Evolutionary conservation across 192 early-diverging fungal species (phyloP), one percentile per base, ranked within the genome.

Genomic region (Umbelopsis sp.): DNA sequence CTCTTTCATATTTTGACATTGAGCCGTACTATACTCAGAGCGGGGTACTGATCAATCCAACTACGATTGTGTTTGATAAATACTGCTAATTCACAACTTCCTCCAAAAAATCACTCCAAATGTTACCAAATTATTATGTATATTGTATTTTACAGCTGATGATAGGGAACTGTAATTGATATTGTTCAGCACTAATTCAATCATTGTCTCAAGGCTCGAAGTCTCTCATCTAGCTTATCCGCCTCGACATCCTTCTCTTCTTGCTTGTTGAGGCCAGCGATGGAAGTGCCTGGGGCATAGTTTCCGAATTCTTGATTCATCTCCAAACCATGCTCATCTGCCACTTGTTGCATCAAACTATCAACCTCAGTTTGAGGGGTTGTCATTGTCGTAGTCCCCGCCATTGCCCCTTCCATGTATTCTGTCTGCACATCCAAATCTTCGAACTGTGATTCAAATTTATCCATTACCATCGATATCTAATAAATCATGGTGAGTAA

Each of bases 391-490:
- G 94, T 96, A 22, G 94, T 90, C 23, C 91, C 89, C 21, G 89
- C 89, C 88, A 99, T 98, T 7, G 95, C 85, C 21, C 86, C 89
- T 75, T 98, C 96, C 96, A 99, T 97, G 80, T 97, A 97, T 72
- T 91, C 85, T 11, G 98, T 95, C 81, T 98, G 95, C 46, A 99
- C 94, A 80, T 99, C 96, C 45, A 99, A 77, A 79, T 99, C 93
- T 72, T 99, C 98, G 78, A 97, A 97, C 80, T 97, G 96, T 11
- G 80, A 81, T 77, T 99, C 96, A 72, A 99, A 98, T 73, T 92
- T 95, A 82, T 98, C 98, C 96, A 99, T 99, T n/a, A 97, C 91
- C 87, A 90, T 81, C 2, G 95, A 94, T 50, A 99, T 97, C 90
- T 95, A 69, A 12, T 10, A 20, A 45, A 15, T 23, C 20, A 44